Percentiles rank a stretch among this genome's conserved stretches.
Evolutionary conservation across 331 rosid species (phyloP).

Genomic region (Pyracantha coccinea): DNA sequence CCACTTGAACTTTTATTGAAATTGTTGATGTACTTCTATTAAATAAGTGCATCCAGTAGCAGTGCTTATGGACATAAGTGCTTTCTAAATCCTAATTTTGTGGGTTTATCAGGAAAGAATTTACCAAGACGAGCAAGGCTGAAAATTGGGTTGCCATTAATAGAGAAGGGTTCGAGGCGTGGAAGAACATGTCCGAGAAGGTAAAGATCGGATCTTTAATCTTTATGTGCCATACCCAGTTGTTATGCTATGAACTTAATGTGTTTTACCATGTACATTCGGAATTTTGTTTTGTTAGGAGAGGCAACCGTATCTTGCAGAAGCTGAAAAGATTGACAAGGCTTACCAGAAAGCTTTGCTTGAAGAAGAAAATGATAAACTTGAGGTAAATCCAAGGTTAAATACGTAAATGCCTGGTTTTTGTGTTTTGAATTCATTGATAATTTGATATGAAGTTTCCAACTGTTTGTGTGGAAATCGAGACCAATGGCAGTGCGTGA

Average conservation of each 20-base stretch:
- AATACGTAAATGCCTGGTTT: too few relatives aligned
- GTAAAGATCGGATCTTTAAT: constrained; percentile 9
- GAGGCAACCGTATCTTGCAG: constrained; percentile 29
- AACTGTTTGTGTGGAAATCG: not conserved
- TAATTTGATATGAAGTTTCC: not conserved
- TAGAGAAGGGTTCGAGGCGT: constrained; percentile 34
- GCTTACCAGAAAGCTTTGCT: constrained; percentile 22
- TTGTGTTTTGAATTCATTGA: too few relatives aligned
- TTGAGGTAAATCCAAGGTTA: constrained; percentile 20
- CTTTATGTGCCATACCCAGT: not conserved
- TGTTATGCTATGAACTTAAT: not conserved
- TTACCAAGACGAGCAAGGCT: constrained; percentile 10
- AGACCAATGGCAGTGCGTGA: too few relatives aligned
- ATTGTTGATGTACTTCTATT: too few relatives aligned
- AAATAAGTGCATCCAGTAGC: too few relatives aligned
- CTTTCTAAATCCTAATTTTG: not conserved
- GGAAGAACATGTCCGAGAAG: constrained; percentile 49
- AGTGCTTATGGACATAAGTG: too few relatives aligned
- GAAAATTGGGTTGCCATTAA: constrained; percentile 21
- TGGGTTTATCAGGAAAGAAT: constrained; percentile 37
- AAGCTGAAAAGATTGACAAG: constrained; percentile 24
- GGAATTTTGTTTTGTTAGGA: constrained; percentile 23
- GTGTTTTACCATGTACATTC: not conserved
- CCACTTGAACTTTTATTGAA: too few relatives aligned
- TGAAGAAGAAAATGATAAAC: constrained; percentile 19